Evolutionary conservation across 2,329 filamentous ascomycete genomes (phyloP), one percentile per base, ranked within the genome.

Genomic region (Cladosporium sp.): DNA sequence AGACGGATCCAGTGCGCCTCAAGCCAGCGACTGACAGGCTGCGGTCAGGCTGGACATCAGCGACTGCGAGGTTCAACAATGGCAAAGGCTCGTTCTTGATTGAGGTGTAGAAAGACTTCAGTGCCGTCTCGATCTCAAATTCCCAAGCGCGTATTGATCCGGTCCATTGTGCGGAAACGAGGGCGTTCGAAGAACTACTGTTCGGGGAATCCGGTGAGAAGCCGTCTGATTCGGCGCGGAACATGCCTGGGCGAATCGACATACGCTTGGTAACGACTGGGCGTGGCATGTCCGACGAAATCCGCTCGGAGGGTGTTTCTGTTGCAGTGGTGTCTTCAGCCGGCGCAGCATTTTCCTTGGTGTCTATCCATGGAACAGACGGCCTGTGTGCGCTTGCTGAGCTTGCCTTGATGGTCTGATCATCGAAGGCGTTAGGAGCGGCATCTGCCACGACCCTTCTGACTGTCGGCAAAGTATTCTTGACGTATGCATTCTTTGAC

Each of bases 391-490:
- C 32, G 10, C 25, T 21, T 10, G 59, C 65, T 3, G 65, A 67
- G 13, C 66, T 63, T 13, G 61, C 66, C 8, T 72, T 69, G 30
- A 71, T 68, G 26, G 75, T 66, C 1, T 73, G 75, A 3, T 75
- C 74, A 8, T 89, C 85, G 68, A 90, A 90, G 1, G 84, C 85
- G 67, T 88, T 85, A 1, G 91, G 87, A 0, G 84, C 86, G n/a
- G 89, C 87, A 71, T 96, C 92, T 46, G 85, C 82, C 11, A 93
- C 85, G 14, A 91, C 89, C 58, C 92, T 88, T 66, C 87, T 88
- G 68, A 99, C 91, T 0, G 94, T 97, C 0, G 91, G 90, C 83
- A 98, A 89, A 5, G 95, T 97, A 75, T 99, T 99, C 79, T 96
- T 96, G 75, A 99, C 87, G 74, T 98, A 99, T 74, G 98, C 94